Conservation (phyloP, 768 basidiomycete genomes). For the Kwoniella dejecticola region DNA sequence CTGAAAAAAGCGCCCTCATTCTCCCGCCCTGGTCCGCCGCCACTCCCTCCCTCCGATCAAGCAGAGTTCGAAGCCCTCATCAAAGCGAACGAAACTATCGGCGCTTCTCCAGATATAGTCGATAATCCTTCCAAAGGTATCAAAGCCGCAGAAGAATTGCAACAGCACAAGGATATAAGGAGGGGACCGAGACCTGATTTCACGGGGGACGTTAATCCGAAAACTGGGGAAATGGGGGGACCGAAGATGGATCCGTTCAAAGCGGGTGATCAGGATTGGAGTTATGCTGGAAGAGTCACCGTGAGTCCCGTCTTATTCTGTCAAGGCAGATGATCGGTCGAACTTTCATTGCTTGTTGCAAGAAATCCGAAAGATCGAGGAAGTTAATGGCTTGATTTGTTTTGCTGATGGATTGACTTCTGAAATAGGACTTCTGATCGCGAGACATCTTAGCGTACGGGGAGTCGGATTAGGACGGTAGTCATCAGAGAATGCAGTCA, state of each 20-base stretch:
- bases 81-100: constrained; percentile 36
- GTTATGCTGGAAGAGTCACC: constrained; percentile 53
- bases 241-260: constrained; percentile 54
- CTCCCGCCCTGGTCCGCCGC: constrained; percentile 46
- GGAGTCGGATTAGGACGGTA: too few species aligned
- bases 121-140: constrained; percentile 25
- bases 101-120: constrained; percentile 34
- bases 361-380: too few species aligned
- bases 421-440: too few species aligned
- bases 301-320: constrained; percentile 31
- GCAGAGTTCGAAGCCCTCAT: constrained; percentile 51
- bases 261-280: constrained; percentile 51
- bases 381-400: too few species aligned
- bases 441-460: too few species aligned
- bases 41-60: constrained; percentile 47
- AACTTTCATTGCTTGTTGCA: too few species aligned
- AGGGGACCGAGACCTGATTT: constrained; percentile 47
- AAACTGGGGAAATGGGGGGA: constrained; percentile 52
- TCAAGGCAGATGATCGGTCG: neutral
- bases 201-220: constrained; percentile 52
- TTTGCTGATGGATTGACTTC: too few species aligned
- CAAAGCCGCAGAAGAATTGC: constrained; percentile 6
- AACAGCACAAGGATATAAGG: constrained; percentile 47
- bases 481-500: too few species aligned
- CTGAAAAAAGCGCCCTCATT: constrained; percentile 22